These are phyloP conservation scores for Gentiana straminea DNA, from an alignment of 257 asterid species.

Conservation along the genomic window DNA sequence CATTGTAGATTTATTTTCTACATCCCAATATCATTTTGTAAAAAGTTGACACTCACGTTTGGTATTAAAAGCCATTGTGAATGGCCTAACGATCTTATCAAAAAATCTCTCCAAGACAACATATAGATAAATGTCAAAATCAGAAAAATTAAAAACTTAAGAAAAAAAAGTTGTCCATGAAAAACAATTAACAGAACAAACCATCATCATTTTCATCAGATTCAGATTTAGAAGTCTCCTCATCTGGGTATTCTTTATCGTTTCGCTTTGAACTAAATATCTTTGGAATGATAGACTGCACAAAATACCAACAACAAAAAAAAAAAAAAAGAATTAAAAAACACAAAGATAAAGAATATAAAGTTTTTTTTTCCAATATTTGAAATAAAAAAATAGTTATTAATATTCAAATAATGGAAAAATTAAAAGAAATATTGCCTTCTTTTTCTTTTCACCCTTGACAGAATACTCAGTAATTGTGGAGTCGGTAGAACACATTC, in stretches of 20 bases:
- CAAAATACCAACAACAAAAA: constrained; percentile 2
- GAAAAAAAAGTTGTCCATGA: background rate
- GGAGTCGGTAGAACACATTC: constrained; percentile 23
- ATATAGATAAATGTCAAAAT: background rate
- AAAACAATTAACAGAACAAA: constrained; percentile 1
- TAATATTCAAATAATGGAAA: background rate
- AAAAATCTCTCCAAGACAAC: background rate
- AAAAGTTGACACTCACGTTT: no score
- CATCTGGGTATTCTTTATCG: constrained; percentile 44
- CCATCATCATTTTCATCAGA: constrained; percentile 36
- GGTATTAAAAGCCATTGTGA: no score
- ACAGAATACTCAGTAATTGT: constrained; percentile 37
- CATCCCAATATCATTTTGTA: no score
- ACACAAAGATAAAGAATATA: background rate
- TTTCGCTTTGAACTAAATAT: constrained; percentile 42
- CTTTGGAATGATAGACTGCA: constrained; percentile 56
- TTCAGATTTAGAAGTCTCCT: constrained; percentile 25
- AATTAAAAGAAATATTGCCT: constrained; percentile 25
- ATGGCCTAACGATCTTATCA: no score
- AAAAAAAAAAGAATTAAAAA: background rate
- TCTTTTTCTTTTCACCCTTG: constrained; percentile 47
- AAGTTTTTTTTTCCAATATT: background rate
- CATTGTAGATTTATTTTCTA: no score
- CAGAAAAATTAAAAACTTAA: background rate
- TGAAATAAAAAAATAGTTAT: background rate